Evolutionary conservation across 345 rosid genomes (phyloP), one percentile per base, ranked within the genome.

Genomic region (Sonneratia caseolaris): DNA sequence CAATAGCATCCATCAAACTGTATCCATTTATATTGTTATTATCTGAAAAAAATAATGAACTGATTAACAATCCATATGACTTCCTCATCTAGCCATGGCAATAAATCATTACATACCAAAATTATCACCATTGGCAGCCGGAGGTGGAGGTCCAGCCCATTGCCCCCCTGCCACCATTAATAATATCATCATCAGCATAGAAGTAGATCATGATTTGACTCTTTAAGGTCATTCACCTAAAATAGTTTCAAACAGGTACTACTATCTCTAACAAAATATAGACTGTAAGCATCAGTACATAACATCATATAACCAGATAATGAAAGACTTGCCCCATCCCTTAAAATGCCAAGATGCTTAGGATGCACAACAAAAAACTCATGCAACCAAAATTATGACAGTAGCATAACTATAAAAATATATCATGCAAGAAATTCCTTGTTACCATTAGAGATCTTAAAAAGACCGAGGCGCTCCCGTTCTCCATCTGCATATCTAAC

Each of bases 401-500:
- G 27, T 22, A 61, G 66, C 15, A 27, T 1, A 61, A 4, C 1
- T 32, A n/a, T 12, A 22, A 21, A 61, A 61, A 27, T 0, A n/a
- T n/a, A 59, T n/a, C 32, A 22, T 8, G 8, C 3, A 74, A 24
- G 69, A 68, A 15, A 76, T 49, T 59, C 45, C 21, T 7, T 35
- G 42, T 67, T 22, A 59, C 38, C 38, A 65, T 8, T 49, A 36
- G 65, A 59, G 13, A 48, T 37, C 68, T 67, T 71, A n/a, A 64
- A 73, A 81, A 80, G 75, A 82, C 88, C 88, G 69, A 70, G 43
- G 73, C 90, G 84, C 66, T 91, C 98, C 57, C 88, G 86, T 71
- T 89, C 90, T 35, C 84, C 87, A 74, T 79, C 96, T 57, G 98
- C 94, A 83, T 68, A 86, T 80, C 91, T 85, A 69, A 93, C 94